Conservation (phyloP, 2,329 filamentous ascomycete genomes). For the Clonostachys rhizophaga region DNA sequence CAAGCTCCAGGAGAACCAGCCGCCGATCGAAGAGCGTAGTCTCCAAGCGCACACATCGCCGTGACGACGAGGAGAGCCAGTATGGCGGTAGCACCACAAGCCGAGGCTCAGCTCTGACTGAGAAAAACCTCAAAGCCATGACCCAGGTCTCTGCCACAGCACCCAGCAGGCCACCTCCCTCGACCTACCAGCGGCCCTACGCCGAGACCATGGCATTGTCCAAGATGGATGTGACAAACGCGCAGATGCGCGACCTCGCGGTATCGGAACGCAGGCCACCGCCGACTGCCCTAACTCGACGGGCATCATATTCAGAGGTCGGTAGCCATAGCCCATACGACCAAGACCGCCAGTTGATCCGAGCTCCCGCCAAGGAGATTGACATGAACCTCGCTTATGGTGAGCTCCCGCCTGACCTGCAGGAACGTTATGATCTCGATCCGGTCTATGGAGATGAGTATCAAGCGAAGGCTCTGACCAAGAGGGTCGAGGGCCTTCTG, state of each 20-base stretch:
- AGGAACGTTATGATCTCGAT: conserved; percentile 40
- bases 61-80: background rate
- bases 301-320: conserved; percentile 2
- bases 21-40: conserved; percentile 4
- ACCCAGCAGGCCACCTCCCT: conserved; percentile 36
- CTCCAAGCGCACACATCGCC: background rate
- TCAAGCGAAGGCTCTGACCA: conserved; percentile 55
- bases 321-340: background rate
- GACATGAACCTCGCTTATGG: conserved; percentile 94
- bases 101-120: conserved; percentile 37
- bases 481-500: conserved; percentile 70
- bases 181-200: conserved; percentile 29
- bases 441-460: conserved; percentile 42
- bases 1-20: conserved; percentile 30
- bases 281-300: conserved; percentile 11
- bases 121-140: conserved; percentile 45
- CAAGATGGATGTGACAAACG: conserved; percentile 15
- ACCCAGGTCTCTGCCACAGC: conserved; percentile 46
- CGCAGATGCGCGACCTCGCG: conserved; percentile 17
- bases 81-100: conserved; percentile 12
- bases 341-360: conserved; percentile 16
- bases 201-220: conserved; percentile 33
- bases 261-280: conserved; percentile 3
- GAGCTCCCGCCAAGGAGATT: conserved; percentile 44
- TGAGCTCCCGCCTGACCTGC: conserved; percentile 67